Evolutionary conservation across 495 filamentous ascomycete species (phyloP).

Genomic region (Aspergillus haitiensis): DNA sequence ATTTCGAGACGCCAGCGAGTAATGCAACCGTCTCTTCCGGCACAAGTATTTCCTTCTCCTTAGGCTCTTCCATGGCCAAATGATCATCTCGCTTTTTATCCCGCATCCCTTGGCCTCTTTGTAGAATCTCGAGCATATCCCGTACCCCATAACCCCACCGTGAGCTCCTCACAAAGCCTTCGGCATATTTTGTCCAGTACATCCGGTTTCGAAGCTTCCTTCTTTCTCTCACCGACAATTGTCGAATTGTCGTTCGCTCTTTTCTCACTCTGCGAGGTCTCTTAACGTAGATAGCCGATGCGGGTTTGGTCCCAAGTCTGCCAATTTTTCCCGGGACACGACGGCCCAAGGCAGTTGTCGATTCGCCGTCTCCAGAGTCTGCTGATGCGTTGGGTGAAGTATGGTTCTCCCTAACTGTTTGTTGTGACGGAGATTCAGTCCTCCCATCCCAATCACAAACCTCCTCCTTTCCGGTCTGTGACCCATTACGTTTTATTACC

Average conservation of each 20-base stretch:
- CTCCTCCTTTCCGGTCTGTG: too few relatives aligned
- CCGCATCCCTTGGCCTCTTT: constrained; percentile 12
- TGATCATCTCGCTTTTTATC: constrained; percentile 4
- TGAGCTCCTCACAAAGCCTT: not conserved
- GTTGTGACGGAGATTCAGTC: not conserved
- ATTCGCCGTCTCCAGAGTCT: too few relatives aligned
- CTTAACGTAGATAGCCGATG: not conserved
- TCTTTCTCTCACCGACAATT: constrained; percentile 27
- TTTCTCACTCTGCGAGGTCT: not conserved
- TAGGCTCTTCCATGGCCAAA: constrained; percentile 4
- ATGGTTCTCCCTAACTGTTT: too few relatives aligned
- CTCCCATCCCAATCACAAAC: too few relatives aligned
- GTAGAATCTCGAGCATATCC: constrained; percentile 27
- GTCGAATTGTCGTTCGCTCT: constrained; percentile 1
- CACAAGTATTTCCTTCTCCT: constrained; percentile 35
- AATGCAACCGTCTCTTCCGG: constrained; percentile 43
- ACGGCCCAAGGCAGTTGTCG: not conserved
- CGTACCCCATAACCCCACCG: constrained; percentile 31
- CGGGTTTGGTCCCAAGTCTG: not conserved
- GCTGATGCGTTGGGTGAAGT: too few relatives aligned
- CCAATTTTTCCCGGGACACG: not conserved
- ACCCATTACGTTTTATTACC: too few relatives aligned
- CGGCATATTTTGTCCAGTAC: constrained; percentile 16
- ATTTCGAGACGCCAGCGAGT: constrained; percentile 33
- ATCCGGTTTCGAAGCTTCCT: constrained; percentile 34